Percentiles rank a stretch among this genome's conserved stretches.
Conservation (phyloP, 768 basidiomycete genomes). For the Dioszegia aurantiaca region DNA sequence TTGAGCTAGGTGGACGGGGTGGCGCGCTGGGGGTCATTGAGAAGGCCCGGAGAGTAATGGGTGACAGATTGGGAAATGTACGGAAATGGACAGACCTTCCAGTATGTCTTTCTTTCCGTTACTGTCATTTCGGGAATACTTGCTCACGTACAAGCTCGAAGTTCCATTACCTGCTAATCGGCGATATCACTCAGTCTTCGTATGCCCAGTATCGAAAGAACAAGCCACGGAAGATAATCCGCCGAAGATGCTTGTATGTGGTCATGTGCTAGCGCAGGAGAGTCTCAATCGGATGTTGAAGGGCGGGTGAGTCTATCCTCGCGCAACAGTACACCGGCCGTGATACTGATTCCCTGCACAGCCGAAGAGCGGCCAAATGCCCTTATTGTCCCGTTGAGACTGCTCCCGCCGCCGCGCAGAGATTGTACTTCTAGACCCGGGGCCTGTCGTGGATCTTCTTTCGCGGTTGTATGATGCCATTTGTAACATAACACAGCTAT, state of each 20-base stretch:
- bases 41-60: slow-evolving; percentile 89
- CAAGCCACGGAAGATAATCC: slow-evolving; percentile 90
- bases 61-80: slow-evolving; percentile 90
- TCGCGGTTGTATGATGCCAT: not conserved
- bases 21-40: slow-evolving; percentile 88
- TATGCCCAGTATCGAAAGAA: slow-evolving; percentile 96
- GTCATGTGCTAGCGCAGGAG: slow-evolving; percentile 91
- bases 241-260: slow-evolving; percentile 96
- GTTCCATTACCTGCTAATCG: slow-evolving; percentile 81
- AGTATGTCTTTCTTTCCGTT: slow-evolving; percentile 57
- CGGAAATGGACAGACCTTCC: slow-evolving; percentile 83
- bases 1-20: slow-evolving; percentile 80
- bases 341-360: slow-evolving; percentile 42
- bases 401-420: slow-evolving; percentile 44
- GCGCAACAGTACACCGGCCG: too few species aligned
- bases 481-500: too few species aligned
- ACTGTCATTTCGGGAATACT: not conserved
- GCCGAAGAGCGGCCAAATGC: slow-evolving; percentile 76
- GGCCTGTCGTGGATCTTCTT: not conserved
- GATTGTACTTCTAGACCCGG: slow-evolving; percentile 50
- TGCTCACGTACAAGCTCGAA: slow-evolving; percentile 67
- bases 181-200: slow-evolving; percentile 93
- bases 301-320: slow-evolving; percentile 79
- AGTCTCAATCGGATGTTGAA: slow-evolving; percentile 86
- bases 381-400: slow-evolving; percentile 87